Evolutionary conservation across 2,329 filamentous ascomycete species (phyloP), one percentile per base, ranked within the genome.

Genomic region (Ascochyta viciae-villosae): DNA sequence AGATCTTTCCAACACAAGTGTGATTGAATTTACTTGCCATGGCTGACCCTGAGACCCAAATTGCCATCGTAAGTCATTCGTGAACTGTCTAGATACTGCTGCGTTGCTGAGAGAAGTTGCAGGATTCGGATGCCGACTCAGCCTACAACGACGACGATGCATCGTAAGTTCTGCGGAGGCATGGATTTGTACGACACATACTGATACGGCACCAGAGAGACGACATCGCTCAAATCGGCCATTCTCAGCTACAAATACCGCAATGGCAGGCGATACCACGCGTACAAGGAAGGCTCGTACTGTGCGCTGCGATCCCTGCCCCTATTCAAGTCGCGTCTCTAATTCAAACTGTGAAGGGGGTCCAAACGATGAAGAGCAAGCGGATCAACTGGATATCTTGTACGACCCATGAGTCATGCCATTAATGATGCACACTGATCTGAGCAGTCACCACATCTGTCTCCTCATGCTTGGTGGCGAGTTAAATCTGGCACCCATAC

Each of bases 351-450:
- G 19, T 7, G 19, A 40, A 62, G 60, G 63, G 62, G 66, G 65
- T 3, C 65, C 66, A 4, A 78, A 77, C 43, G 75, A 78, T 47
- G 74, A 77, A 50, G 60, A 53, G 15, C 71, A 74, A 43, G 66
- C 72, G 42, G 70, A 80, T 58, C 66, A 75, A 33, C 68, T 77
- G 38, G 77, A 78, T 58, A 71, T 81, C 35, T 74, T 75, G 65
- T 64, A 63, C 33, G 63, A 19, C 13, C 8, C 16, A 33, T 15
- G 4, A 22, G 9, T 38, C 4, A 22, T 19, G 12, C n/a, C 12
- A 10, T n/a, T 9, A 16, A 5, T 8, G 6, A 16, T 31, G 5
- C 13, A 34, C 12, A 19, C 26, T 43, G 16, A 52, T 4, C 10
- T 0, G 4, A 12, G 7, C 35, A 69, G 67, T 13, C 71, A 71